Base-by-base conservation (phyloP, 345 rosid genomes). In the Cardiospermum halicacabum region DNA sequence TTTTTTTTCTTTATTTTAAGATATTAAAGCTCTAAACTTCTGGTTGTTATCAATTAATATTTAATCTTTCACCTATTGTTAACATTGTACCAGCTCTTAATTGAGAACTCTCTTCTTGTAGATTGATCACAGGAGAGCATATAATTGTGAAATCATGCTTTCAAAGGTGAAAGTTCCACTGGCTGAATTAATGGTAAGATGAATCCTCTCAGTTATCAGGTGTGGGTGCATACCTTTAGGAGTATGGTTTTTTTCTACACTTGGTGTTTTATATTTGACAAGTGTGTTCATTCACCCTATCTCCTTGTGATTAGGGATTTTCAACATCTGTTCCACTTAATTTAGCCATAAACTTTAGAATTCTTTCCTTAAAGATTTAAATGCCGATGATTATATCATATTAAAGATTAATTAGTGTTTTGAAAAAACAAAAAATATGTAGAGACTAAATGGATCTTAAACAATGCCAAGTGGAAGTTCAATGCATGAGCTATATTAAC, bases 81-180 rank as follows among this genome's bases (percentile, higher is more conserved):
- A n/a, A n/a, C n/a, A n/a, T n/a, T n/a, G n/a, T n/a, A n/a, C 26
- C 39, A 69, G 45, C 30, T 47, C 19, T 47, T n/a, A 18, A 47
- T 47, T 12, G 19, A 47, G 51, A 54, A 13, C 25, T 58, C 36
- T 42, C 26, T 72, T 56, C 45, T 67, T 78, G 76, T 81, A 93
- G 98, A 81, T 89, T 82, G 98, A 93, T 9, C 98, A 86, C 74
- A 81, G 96, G 65, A 88, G 97, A 53, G 97, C 98, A 57, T 93
- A 93, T 75, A 93, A 93, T 69, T 89, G 98, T 49, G 98, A 93
- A 76, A 93, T 93, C 65, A 89, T 93, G 98, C 97, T 93, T 79
- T 89, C 98, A 64, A 88, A 93, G 83, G 98, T 93, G 76, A 93
- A 88, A 77, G 88, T 85, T 54, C 97, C 98, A 11, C 70, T 88